phyloP scores from a whole-genome alignment of 441 rosid genomes.

The Gossypium gossypioides region DNA sequence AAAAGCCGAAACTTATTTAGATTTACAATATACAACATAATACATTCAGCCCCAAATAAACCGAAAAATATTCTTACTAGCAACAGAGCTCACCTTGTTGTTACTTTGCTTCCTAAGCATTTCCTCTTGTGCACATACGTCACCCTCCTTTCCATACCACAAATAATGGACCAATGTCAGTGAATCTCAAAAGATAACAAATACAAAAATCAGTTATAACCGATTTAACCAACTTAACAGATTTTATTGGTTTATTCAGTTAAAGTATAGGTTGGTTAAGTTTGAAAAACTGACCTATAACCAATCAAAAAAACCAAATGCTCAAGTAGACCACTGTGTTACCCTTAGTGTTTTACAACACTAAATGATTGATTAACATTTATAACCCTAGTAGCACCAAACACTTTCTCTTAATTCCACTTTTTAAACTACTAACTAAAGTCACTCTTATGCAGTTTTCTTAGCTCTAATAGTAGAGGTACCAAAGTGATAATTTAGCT shows the following conservation, averaged over 20 bases:
- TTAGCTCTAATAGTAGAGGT: too few relatives aligned
- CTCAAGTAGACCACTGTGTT: not conserved
- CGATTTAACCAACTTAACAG: too few relatives aligned
- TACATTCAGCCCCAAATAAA: slow-evolving; percentile 68
- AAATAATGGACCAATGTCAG: slow-evolving; percentile 2
- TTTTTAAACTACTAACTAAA: not conserved
- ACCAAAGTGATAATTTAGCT: too few relatives aligned
- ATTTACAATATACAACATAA: not conserved
- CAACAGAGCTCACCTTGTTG: slow-evolving; percentile 39
- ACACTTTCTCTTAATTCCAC: not conserved
- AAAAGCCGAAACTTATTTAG: not conserved
- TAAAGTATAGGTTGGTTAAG: too few relatives aligned
- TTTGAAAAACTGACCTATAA: too few relatives aligned
- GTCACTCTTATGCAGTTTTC: not conserved
- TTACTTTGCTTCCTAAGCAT: slow-evolving; percentile 65
- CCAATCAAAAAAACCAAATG: not conserved
- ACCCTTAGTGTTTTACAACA: not conserved
- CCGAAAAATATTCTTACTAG: slow-evolving; percentile 63
- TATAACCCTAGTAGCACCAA: not conserved
- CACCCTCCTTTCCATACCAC: slow-evolving; percentile 47
- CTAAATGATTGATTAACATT: not conserved
- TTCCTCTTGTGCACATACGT: slow-evolving; percentile 59
- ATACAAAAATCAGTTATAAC: not conserved
- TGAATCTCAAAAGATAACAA: not conserved
- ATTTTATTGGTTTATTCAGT: too few relatives aligned